Evolutionary conservation across 192 early-diverging fungal genomes (phyloP), one percentile per base, ranked within the genome.

Genomic region (Mortierella alpina): DNA sequence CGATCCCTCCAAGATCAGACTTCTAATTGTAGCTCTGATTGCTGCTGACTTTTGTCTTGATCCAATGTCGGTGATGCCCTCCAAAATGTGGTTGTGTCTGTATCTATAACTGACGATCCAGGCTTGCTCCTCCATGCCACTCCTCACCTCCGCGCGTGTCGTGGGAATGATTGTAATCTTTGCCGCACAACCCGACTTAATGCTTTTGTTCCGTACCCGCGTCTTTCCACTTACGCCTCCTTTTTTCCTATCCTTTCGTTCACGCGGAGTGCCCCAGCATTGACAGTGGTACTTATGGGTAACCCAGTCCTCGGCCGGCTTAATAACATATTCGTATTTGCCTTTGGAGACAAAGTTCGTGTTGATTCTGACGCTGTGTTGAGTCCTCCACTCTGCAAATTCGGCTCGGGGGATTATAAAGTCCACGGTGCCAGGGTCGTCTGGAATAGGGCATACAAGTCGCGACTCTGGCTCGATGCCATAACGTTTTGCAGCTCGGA

Each of bases 81-180:
- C 72, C 7, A 75, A 1, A 13, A 40, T 12, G 49, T 75, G 73
- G 41, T 75, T 68, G 66, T 75, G 73, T 6, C 63, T 48, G 31
- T 60, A 73, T 5, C 10, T 22, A 20, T 60, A 66, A 13, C 20
- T 42, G 17, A 73, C 56, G 10, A 23, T 20, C 31, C 50, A 71
- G 5, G 20, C 48, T 3, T 20, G 39, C 7, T 50, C 31, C 8
- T 1, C 5, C 8, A 42, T 41, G 13, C 70, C 46, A 41, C 58
- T 42, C 18, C 58, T 42, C 18, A 31, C 46, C 58, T 40, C 5
- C 18, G 14, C 2, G 17, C 52, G 18, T 6, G 11, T 17, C 50
- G 48, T 2, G 11, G 45, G 20, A 2, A 63, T 8, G n/a, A 47
- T 42, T 18, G 20, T 8, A 8, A 72, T 51, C 62, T 23, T 39